Conservation (phyloP, 805 yeast species). For the Cyberlindnera xishuangbannaensis region DNA sequence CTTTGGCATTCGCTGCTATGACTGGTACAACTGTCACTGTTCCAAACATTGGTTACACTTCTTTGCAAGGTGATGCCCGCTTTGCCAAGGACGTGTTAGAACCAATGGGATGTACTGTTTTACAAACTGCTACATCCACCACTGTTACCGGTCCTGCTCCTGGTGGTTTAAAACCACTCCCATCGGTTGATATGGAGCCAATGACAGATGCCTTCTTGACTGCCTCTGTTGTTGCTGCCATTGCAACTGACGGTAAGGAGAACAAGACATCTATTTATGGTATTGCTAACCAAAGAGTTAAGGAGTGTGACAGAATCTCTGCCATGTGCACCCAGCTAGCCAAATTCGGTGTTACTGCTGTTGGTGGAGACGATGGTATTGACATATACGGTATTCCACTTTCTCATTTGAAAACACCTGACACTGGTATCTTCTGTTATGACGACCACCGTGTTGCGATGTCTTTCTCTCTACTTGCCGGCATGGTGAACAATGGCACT, state of each 20-base stretch:
- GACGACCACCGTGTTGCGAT: slow-evolving; percentile 98
- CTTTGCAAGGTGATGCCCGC: slow-evolving; percentile 95
- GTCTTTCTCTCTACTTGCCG: slow-evolving; percentile 88
- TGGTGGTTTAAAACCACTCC: slow-evolving; percentile 63
- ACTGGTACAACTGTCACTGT: slow-evolving; percentile 89
- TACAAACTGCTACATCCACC: slow-evolving; percentile 78
- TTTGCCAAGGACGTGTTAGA: slow-evolving; percentile 88
- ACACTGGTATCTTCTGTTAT: slow-evolving; percentile 63
- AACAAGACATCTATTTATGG: slow-evolving; percentile 77
- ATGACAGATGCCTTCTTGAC: slow-evolving; percentile 99
- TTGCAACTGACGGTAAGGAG: slow-evolving; percentile 48
- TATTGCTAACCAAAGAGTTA: slow-evolving; percentile 96
- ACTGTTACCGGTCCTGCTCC: slow-evolving; percentile 85
- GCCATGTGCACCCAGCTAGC: slow-evolving; percentile 90
- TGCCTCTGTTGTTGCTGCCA: slow-evolving; percentile 96
- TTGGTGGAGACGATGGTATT: slow-evolving; percentile 89
- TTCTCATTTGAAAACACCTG: slow-evolving; percentile 50
- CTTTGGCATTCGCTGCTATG: slow-evolving; percentile 94
- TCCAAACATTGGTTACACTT: slow-evolving; percentile 88
- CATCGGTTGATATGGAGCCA: slow-evolving; percentile 93
- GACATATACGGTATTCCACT: slow-evolving; percentile 67
- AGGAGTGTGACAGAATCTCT: slow-evolving; percentile 92
- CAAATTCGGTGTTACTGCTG: slow-evolving; percentile 83
- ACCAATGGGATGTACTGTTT: slow-evolving; percentile 93
- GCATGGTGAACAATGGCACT: slow-evolving; percentile 46